Evolutionary conservation across 2,329 filamentous ascomycete species (phyloP), one percentile per base, ranked within the genome.

Genomic region (Stromatinia cepivora): DNA sequence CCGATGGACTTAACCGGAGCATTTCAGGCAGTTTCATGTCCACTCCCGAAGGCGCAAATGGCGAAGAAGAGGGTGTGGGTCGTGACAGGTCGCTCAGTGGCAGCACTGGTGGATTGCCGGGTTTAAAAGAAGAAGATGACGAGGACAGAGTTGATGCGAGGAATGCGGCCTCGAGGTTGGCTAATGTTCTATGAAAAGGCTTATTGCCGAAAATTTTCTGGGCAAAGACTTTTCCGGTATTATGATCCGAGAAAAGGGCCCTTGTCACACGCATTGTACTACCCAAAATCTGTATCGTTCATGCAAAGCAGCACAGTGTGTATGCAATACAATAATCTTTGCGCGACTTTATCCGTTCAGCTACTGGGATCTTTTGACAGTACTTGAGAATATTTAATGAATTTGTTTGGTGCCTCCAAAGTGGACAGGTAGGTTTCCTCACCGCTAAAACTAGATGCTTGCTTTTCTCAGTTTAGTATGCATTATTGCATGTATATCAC

Each of bases 61-160:
- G 82, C 77, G 79, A 86, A 75, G 79, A 79, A 70, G 81, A 86
- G 75, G 76, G 79, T 70, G 70, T 80, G 34, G 75, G 74, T 42
- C 72, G 77, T 69, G 75, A 73, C 36, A 74, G 75, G 66, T 76
- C 76, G 25, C 62, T 77, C 42, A 77, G 76, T 71, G 76, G 76
- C 61, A 76, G 75, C 71, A 72, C 73, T 64, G 73, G 77, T 65
- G 85, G 84, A 72, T 79, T 92, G 74, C 83, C 84, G 70, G 87
- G 87, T 31, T 80, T 91, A 62, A 84, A 85, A 71, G 92, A 94
- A 77, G 92, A 96, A 77, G 94, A 93, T 73, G 92, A 97, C 76
- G 93, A 97, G 76, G 95, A 99, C 80, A 87, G 94, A 67, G 89
- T 99, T 70, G 95, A 99, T 85, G 95, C 95, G 54, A 88, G 92